Percentiles rank a stretch among this genome's conserved stretches.
Evolutionary conservation across 139 green algal genomes (phyloP).

Genomic region (Pleodorina starrii): DNA sequence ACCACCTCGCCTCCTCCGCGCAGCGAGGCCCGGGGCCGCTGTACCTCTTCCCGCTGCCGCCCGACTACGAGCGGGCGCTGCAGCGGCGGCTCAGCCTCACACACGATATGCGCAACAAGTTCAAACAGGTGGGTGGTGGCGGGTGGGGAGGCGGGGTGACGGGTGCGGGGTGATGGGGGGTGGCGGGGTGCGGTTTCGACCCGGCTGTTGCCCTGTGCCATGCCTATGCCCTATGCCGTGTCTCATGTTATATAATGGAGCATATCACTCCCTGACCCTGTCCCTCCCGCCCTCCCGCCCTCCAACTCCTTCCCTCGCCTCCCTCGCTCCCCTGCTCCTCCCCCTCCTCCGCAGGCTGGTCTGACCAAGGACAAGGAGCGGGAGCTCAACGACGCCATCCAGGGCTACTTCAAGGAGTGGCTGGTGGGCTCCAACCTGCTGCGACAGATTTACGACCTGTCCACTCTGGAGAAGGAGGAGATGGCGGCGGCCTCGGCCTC

Average conservation of each 20-base stretch:
- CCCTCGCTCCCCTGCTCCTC: background rate
- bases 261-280: too few relatives aligned
- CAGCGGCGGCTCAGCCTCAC: conserved; percentile 84
- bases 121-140: conserved; percentile 60
- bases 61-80: conserved; percentile 83
- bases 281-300: too few relatives aligned
- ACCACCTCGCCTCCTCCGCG: conserved; percentile 7
- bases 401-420: conserved; percentile 63
- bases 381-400: conserved; percentile 68
- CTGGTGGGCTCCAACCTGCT: conserved; percentile 55
- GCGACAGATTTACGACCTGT: conserved; percentile 69
- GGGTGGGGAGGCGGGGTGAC: too few relatives aligned
- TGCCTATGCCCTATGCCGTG: too few relatives aligned
- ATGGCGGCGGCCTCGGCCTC: background rate
- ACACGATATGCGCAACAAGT: conserved; percentile 71
- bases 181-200: too few relatives aligned
- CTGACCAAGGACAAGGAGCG: conserved; percentile 64
- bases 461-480: conserved; percentile 64
- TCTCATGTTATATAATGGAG: too few relatives aligned
- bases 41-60: conserved; percentile 86
- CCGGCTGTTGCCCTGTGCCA: too few relatives aligned
- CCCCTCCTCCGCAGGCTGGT: conserved; percentile 13
- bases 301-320: too few relatives aligned
- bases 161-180: too few relatives aligned
- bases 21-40: conserved; percentile 12